These are phyloP conservation scores for Penicillium expansum DNA, from an alignment of 2,329 filamentous ascomycete genomes.

Conservation along the genomic window DNA sequence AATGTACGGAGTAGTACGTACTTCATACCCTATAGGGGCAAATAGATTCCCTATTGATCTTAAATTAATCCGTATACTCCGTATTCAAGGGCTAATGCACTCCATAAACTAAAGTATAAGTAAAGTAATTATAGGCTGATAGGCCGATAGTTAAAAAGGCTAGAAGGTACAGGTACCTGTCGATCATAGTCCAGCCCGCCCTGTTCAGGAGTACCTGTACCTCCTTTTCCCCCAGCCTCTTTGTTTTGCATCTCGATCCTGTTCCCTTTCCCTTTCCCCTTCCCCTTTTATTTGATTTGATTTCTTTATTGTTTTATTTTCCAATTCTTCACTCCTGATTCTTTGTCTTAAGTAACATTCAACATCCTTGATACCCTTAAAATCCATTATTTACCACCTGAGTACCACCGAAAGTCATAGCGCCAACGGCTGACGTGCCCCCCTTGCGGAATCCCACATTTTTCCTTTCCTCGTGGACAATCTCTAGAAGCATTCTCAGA, in stretches of 20 bases:
- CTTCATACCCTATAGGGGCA: no score
- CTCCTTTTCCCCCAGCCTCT: slow-evolving; percentile 17
- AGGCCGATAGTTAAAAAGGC: neutral
- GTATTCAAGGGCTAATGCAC: neutral
- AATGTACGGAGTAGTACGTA: no score
- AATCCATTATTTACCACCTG: neutral
- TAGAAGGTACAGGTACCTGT: neutral
- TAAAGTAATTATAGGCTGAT: no score
- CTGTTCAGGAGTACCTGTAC: slow-evolving; percentile 3
- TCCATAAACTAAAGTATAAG: neutral
- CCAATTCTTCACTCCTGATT: neutral
- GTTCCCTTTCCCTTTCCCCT: neutral
- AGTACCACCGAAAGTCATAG: neutral
- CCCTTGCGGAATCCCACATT: slow-evolving; percentile 10
- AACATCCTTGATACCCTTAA: neutral
- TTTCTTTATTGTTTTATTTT: neutral
- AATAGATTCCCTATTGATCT: neutral
- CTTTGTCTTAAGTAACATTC: neutral
- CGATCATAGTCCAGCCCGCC: neutral
- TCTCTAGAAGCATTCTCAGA: slow-evolving; percentile 20
- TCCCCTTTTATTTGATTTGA: neutral
- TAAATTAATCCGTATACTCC: neutral
- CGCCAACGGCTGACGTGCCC: slow-evolving; percentile 5
- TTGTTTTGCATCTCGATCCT: no score
- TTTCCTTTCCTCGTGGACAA: slow-evolving; percentile 8